Conservation (phyloP, 1,284 basidiomycete species). For the Puccinia novopanici region DNA sequence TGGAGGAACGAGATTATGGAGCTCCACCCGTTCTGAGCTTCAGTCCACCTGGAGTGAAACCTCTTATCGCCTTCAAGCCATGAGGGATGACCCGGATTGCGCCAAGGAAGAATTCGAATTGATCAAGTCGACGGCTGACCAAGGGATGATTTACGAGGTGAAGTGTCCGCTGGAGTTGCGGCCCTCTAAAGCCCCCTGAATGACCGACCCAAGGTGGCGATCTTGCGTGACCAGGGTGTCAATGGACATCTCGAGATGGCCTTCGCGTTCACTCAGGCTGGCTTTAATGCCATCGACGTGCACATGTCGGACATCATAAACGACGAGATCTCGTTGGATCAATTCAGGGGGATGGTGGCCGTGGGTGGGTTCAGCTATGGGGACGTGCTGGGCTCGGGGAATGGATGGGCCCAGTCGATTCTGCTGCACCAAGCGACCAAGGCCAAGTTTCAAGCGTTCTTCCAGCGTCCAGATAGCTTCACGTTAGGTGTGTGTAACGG, state of each 20-base stretch:
- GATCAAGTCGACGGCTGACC: slow-evolving; percentile 69
- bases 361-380: slow-evolving; percentile 99
- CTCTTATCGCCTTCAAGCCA: slow-evolving; percentile 83
- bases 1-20: slow-evolving; percentile 67
- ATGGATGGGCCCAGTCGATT: slow-evolving; percentile 94
- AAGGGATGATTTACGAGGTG: slow-evolving; percentile 77
- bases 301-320: slow-evolving; percentile 96
- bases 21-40: slow-evolving; percentile 69
- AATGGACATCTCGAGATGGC: slow-evolving; percentile 99
- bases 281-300: slow-evolving; percentile 91
- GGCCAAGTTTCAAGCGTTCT: slow-evolving; percentile 77
- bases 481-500: slow-evolving; percentile 96
- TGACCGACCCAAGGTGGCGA: slow-evolving; percentile 83
- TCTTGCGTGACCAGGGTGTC: slow-evolving; percentile 95
- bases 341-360: slow-evolving; percentile 85
- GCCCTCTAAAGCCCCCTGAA: slow-evolving; percentile 59
- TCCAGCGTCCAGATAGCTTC: slow-evolving; percentile 77
- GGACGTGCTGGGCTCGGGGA: slow-evolving; percentile 94
- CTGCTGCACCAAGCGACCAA: slow-evolving; percentile 76
- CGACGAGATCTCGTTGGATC: slow-evolving; percentile 67
- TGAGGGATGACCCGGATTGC: slow-evolving; percentile 78
- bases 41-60: slow-evolving; percentile 92
- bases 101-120: slow-evolving; percentile 81
- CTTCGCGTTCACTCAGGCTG: slow-evolving; percentile 91
- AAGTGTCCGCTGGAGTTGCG: slow-evolving; percentile 68